Evolutionary conservation across 2,329 filamentous ascomycete species (phyloP), one percentile per base, ranked within the genome.

Genomic region (Alternaria tenuissima): DNA sequence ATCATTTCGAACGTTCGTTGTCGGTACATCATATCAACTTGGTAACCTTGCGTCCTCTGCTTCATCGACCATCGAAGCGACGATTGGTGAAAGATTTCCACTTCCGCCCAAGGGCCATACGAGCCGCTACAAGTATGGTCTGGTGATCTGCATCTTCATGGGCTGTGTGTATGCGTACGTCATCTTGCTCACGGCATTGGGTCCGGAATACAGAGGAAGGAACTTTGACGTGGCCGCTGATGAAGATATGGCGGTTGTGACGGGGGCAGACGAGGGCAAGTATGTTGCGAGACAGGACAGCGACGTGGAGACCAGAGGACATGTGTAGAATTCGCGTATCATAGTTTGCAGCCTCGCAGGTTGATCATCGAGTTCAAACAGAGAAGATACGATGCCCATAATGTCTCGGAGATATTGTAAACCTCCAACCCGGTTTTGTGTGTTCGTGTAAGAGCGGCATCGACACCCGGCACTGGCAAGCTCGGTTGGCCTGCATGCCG

Each of bases 61-160:
- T 0, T 90, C 87, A 44, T 90, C 88, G 0, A 93, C 91, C 9
- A 94, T 94, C 68, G 90, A 94, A 76, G 85, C 90, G 1, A 90
- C 87, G 0, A 88, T 93, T 38, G 91, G 91, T 36, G 89, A 93
- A 78, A 81, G 83, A 1, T 95, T 92, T 76, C 91, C 91, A 0
- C 83, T 96, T 3, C 83, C 88, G 0, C 81, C 86, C 0, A 85
- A 78, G 68, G 75, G 71, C 26, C 66, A 66, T 16, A 62, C 69
- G 0, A 66, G 64, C 52, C 65, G 78, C 26, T 78, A 84, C 1
- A 76, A 83, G 18, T 96, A 96, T 68, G 92, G 92, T 39, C 89
- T 89, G 68, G 92, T 96, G 9, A 94, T 96, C 65, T 92, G 89
- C 73, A 95, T 96, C 72, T 96, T 97, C 79, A 93, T 97, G 91